Percentiles rank a stretch among this genome's conserved stretches.
Conservation (phyloP, 2,329 filamentous ascomycete genomes). For the Dactylonectria estremocensis region DNA sequence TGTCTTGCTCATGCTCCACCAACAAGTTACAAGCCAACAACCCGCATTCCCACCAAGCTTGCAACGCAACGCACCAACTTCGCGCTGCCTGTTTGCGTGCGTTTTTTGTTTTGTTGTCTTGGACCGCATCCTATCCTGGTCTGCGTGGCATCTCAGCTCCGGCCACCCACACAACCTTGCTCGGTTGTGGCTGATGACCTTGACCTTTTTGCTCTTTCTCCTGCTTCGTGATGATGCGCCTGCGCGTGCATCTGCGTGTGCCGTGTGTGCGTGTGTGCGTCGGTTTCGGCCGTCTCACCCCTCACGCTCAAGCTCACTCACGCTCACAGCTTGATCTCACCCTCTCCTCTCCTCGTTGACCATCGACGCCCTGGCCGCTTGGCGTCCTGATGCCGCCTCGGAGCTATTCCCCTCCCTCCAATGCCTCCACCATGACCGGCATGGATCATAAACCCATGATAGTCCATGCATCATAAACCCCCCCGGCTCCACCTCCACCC, state of each 20-base stretch:
- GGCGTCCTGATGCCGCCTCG: background rate
- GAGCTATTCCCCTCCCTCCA: conserved; percentile 29
- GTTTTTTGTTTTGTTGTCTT: too few species aligned
- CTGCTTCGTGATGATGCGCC: conserved; percentile 32
- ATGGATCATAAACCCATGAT: conserved; percentile 28
- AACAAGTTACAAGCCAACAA: too few species aligned
- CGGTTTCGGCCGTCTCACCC: conserved; percentile 39
- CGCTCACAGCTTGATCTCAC: conserved; percentile 32
- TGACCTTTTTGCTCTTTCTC: background rate
- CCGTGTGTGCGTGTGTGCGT: background rate
- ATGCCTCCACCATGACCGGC: conserved; percentile 38
- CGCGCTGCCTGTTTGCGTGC: conserved; percentile 17
- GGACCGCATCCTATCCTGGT: background rate
- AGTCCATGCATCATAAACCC: conserved; percentile 44
- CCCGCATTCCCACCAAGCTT: too few species aligned
- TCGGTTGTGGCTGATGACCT: conserved; percentile 36
- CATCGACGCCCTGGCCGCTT: too few species aligned
- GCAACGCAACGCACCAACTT: too few species aligned
- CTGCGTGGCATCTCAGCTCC: conserved; percentile 8
- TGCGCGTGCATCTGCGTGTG: conserved; percentile 16
- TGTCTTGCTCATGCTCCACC: too few species aligned
- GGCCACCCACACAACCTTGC: conserved; percentile 20
- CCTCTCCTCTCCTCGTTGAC: conserved; percentile 32
- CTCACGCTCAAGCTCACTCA: conserved; percentile 27
- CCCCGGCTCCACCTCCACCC: conserved; percentile 41